These are phyloP conservation scores for Exobasidium cylindrosporum DNA, from an alignment of 1,284 basidiomycete species.

Conservation along the genomic window DNA sequence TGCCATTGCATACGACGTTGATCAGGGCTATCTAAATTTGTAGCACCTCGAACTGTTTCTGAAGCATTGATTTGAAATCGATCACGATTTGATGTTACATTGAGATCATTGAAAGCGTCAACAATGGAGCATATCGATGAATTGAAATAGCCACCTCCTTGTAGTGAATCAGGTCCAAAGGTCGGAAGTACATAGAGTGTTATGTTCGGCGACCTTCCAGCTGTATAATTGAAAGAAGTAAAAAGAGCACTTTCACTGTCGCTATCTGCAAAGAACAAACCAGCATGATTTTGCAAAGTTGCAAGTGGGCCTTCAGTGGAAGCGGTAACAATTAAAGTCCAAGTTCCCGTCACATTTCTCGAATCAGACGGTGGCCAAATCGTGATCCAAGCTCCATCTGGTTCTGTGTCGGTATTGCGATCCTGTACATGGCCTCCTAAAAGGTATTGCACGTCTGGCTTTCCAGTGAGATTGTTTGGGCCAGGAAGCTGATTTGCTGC, in stretches of 20 bases:
- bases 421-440: conserved; percentile 9
- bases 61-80: conserved; percentile 28
- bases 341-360: conserved; percentile 20
- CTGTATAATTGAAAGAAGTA: conserved; percentile 47
- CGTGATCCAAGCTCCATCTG: conserved; percentile 38
- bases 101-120: conserved; percentile 26
- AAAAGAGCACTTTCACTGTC: conserved; percentile 50
- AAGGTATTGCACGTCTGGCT: conserved; percentile 2
- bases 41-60: conserved; percentile 36
- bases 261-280: conserved; percentile 48
- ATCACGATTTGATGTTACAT: conserved; percentile 11
- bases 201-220: conserved; percentile 33
- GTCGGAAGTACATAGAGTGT: conserved; percentile 46
- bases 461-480: conserved; percentile 17
- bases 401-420: conserved; percentile 2
- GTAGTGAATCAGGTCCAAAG: conserved; percentile 27
- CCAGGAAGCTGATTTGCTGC: conserved; percentile 25
- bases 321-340: not conserved
- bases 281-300: conserved; percentile 10
- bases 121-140: conserved; percentile 54
- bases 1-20: conserved; percentile 28
- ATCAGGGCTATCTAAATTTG: conserved; percentile 19
- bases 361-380: conserved; percentile 41
- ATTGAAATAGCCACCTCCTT: conserved; percentile 39
- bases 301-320: not conserved